Conservation (phyloP, 2,329 filamentous ascomycete genomes). For the Microdochium bolleyi region DNA sequence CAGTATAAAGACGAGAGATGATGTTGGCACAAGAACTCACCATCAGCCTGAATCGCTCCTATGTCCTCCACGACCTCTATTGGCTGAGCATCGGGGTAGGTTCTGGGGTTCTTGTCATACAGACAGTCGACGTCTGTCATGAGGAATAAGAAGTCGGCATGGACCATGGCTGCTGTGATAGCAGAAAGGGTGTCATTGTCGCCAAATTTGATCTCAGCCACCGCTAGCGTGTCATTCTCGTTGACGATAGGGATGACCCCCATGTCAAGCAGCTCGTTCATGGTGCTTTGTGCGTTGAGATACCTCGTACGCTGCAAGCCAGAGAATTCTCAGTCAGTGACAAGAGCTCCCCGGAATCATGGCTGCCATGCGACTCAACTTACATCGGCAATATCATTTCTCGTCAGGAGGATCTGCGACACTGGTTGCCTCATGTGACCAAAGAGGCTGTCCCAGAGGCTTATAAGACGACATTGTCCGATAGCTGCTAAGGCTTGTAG, state of each 20-base stretch:
- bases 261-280: constrained; percentile 83
- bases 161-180: constrained; percentile 94
- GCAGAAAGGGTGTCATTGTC: constrained; percentile 97
- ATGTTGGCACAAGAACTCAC: constrained; percentile 26
- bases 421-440: constrained; percentile 81
- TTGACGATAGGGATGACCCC: constrained; percentile 98
- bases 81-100: constrained; percentile 73
- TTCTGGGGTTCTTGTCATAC: constrained; percentile 91
- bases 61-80: constrained; percentile 95
- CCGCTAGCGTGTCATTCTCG: constrained; percentile 94
- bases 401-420: constrained; percentile 87
- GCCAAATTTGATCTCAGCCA: constrained; percentile 98
- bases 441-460: constrained; percentile 91
- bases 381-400: constrained; percentile 94
- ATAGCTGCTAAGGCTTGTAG: constrained; percentile 93
- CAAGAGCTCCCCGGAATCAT: not conserved
- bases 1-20: not conserved
- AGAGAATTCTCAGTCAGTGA: not conserved
- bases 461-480: constrained; percentile 90
- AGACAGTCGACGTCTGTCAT: constrained; percentile 99
- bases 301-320: constrained; percentile 70
- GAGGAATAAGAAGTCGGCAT: constrained; percentile 91
- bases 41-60: constrained; percentile 70
- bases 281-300: constrained; percentile 92
- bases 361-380: constrained; percentile 17